phyloP scores from a whole-genome alignment of 106 monocot species.

The Triglochin maritima region DNA sequence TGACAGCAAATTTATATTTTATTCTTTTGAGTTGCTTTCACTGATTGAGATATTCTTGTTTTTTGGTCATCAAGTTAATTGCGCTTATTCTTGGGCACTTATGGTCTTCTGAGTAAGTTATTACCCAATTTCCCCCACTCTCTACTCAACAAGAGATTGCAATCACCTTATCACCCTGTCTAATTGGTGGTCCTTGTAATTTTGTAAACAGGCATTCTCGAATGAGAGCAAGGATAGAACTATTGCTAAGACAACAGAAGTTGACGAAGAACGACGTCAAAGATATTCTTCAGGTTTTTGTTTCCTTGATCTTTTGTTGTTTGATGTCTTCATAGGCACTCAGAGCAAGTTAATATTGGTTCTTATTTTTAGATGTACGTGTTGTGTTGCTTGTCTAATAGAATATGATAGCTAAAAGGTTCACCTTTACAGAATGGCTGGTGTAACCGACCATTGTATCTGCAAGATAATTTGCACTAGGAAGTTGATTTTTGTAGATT shows the following conservation, averaged over 20 bases:
- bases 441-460: too few species aligned
- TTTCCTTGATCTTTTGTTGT: not conserved
- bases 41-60: too few species aligned
- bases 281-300: constrained; percentile 70
- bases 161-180: too few species aligned
- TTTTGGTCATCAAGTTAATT: constrained; percentile 35
- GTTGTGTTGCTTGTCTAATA: too few species aligned
- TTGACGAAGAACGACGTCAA: constrained; percentile 75
- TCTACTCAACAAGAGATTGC: not conserved
- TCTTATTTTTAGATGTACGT: too few species aligned
- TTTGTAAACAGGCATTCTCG: constrained; percentile 42
- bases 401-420: too few species aligned
- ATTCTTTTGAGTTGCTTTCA: constrained; percentile 5
- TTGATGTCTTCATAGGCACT: too few species aligned
- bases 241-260: constrained; percentile 78
- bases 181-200: not conserved
- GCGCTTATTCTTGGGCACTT: constrained; percentile 84
- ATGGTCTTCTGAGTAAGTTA: constrained; percentile 89
- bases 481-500: too few species aligned
- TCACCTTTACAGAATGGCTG: too few species aligned
- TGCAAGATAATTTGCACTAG: too few species aligned
- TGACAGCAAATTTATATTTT: not conserved
- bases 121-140: not conserved
- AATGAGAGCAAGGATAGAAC: constrained; percentile 77
- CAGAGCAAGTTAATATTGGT: too few species aligned